phyloP scores from a whole-genome alignment of 2,329 filamentous ascomycete species.

The Chalaropsis ovoidea region DNA sequence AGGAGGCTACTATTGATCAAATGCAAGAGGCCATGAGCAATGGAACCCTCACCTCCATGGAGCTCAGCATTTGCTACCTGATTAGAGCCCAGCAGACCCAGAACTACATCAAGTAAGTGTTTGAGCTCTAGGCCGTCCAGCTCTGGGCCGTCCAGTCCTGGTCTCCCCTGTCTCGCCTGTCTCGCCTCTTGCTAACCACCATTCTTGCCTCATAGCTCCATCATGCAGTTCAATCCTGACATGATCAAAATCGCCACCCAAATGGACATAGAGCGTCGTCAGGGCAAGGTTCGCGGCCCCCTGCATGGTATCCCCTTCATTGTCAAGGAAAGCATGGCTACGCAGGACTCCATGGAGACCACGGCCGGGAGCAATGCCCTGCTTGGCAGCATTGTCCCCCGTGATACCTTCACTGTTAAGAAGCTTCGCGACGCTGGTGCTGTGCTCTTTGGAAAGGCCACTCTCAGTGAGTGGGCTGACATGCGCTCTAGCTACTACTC shows the following conservation, averaged over 20 bases:
- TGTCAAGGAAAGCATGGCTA: constrained; percentile 64
- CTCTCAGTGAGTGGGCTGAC: constrained; percentile 63
- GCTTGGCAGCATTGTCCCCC: constrained; percentile 53
- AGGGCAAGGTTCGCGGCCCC: constrained; percentile 49
- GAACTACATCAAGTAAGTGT: constrained; percentile 50
- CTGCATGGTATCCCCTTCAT: constrained; percentile 67
- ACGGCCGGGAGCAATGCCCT: constrained; percentile 62
- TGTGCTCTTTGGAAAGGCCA: constrained; percentile 60
- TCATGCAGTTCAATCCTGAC: constrained; percentile 61
- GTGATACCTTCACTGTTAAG: constrained; percentile 56
- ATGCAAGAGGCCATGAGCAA: constrained; percentile 49
- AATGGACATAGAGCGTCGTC: constrained; percentile 50
- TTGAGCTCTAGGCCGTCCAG: background rate
- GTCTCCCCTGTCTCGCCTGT: background rate
- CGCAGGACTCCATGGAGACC: constrained; percentile 60
- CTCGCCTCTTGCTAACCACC: background rate
- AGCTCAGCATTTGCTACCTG: constrained; percentile 54
- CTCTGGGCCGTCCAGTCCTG: too few species aligned
- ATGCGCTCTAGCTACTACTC: constrained; percentile 59
- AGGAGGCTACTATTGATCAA: constrained; percentile 60
- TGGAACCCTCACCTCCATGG: constrained; percentile 47
- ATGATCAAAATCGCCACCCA: constrained; percentile 49
- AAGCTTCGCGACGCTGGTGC: constrained; percentile 55
- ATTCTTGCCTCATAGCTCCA: constrained; percentile 35
- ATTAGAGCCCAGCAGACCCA: constrained; percentile 52